These are phyloP conservation scores for Cyclotella choctawhatcheeana DNA, from an alignment of 108 stramenopile genomes.

Conservation along the genomic window DNA sequence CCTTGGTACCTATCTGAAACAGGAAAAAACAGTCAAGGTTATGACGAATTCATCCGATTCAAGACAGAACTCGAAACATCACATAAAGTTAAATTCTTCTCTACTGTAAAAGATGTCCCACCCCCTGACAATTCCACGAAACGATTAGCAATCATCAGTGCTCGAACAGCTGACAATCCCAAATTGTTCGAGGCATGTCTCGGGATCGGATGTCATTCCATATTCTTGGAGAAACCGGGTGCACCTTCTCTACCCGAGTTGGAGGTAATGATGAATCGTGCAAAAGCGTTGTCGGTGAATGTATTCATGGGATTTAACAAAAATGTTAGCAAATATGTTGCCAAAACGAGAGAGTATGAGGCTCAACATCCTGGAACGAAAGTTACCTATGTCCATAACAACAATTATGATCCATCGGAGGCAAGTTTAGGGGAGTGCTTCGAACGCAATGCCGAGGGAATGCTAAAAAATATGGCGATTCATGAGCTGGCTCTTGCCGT, in stretches of 20 bases:
- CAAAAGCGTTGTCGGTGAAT: constrained; percentile 39
- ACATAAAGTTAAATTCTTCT: constrained; percentile 49
- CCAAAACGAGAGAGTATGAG: constrained; percentile 55
- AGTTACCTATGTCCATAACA: constrained; percentile 85
- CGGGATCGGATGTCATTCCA: constrained; percentile 50
- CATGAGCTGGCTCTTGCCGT: constrained; percentile 84
- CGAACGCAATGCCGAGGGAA: constrained; percentile 84
- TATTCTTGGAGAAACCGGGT: constrained; percentile 90
- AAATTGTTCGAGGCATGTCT: constrained; percentile 59
- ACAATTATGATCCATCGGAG: constrained; percentile 60
- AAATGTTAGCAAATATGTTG: constrained; percentile 79
- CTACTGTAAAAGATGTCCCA: constrained; percentile 55
- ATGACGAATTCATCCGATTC: constrained; percentile 50
- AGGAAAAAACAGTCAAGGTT: constrained; percentile 48
- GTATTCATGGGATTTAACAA: constrained; percentile 91
- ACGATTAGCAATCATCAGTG: constrained; percentile 63
- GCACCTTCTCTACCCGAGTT: constrained; percentile 79
- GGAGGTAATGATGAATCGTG: constrained; percentile 58
- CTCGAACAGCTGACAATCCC: constrained; percentile 82
- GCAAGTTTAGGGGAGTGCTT: constrained; percentile 80
- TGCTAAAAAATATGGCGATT: constrained; percentile 93
- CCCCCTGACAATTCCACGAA: constrained; percentile 22
- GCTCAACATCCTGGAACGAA: constrained; percentile 29
- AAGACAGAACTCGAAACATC: constrained; percentile 34
- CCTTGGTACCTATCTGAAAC: constrained; percentile 64